These are phyloP conservation scores for Danielia reshetovae DNA, from an alignment of 805 yeast genomes.

Conservation along the genomic window DNA sequence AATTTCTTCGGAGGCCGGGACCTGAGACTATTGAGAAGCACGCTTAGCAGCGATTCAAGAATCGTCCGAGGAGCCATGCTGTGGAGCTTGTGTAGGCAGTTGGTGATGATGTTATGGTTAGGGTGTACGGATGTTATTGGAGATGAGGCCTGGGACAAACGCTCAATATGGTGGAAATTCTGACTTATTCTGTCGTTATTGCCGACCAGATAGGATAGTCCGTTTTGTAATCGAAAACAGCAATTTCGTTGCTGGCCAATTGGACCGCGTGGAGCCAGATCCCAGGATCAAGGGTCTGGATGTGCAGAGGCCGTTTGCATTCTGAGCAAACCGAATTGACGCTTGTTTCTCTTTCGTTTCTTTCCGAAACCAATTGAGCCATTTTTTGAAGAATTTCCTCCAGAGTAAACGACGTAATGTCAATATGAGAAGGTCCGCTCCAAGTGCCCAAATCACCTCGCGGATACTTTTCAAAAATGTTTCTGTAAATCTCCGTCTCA, in stretches of 20 bases:
- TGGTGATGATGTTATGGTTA: neutral
- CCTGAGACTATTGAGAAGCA: neutral
- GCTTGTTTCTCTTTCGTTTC: neutral
- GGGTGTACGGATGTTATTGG: neutral
- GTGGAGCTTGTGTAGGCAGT: too few species aligned
- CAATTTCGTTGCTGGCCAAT: conserved; percentile 14
- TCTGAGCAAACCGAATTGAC: conserved; percentile 6
- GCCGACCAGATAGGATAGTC: too few species aligned
- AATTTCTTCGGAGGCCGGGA: conserved; percentile 9
- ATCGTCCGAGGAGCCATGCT: neutral
- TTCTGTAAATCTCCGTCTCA: conserved; percentile 6
- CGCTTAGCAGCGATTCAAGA: neutral
- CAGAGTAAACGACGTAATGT: neutral
- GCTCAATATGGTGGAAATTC: too few species aligned
- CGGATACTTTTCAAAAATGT: conserved; percentile 5
- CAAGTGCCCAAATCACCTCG: neutral
- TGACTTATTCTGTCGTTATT: too few species aligned
- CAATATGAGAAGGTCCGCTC: neutral
- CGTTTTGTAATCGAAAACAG: too few species aligned
- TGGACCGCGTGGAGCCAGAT: conserved; percentile 48
- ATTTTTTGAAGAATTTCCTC: neutral
- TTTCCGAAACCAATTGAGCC: neutral
- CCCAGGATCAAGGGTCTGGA: conserved; percentile 17
- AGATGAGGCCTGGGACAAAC: too few species aligned
- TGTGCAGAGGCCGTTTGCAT: conserved; percentile 13